Evolutionary conservation across 2,329 filamentous ascomycete species (phyloP).

Genomic region (Penicillium sp.): DNA sequence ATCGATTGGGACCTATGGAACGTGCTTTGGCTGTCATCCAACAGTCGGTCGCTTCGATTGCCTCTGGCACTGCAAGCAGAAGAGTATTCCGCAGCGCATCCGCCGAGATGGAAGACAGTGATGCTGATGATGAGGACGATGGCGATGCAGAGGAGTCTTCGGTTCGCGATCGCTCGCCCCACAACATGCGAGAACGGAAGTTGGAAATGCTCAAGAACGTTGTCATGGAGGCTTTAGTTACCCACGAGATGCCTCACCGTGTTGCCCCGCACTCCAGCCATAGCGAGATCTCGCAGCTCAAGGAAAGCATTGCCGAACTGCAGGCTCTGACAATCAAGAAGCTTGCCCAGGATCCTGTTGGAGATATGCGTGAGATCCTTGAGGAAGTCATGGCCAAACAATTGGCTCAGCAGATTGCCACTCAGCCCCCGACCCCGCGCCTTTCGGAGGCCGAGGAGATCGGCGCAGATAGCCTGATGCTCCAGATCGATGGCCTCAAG

Average conservation of each 20-base stretch:
- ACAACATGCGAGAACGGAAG: slow-evolving; percentile 65
- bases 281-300: slow-evolving; percentile 41
- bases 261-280: slow-evolving; percentile 28
- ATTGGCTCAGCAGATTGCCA: slow-evolving; percentile 46
- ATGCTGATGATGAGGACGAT: slow-evolving; percentile 93
- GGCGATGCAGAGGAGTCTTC: slow-evolving; percentile 54
- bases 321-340: slow-evolving; percentile 43
- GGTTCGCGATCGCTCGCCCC: slow-evolving; percentile 72
- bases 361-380: slow-evolving; percentile 62
- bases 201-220: slow-evolving; percentile 74
- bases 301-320: slow-evolving; percentile 40
- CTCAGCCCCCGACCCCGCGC: slow-evolving; percentile 41
- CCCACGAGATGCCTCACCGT: slow-evolving; percentile 39
- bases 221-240: slow-evolving; percentile 64
- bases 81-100: slow-evolving; percentile 66
- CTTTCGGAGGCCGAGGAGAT: slow-evolving; percentile 54
- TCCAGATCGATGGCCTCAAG: slow-evolving; percentile 67
- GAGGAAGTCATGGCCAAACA: slow-evolving; percentile 62
- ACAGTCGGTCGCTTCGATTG: slow-evolving; percentile 61
- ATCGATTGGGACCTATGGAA: slow-evolving; percentile 77
- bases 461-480: slow-evolving; percentile 50
- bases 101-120: slow-evolving; percentile 71
- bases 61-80: slow-evolving; percentile 56
- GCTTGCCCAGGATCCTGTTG: slow-evolving; percentile 37
- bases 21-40: slow-evolving; percentile 75